Conservation (phyloP, 441 rosid genomes). For the Euphorbia corollata region DNA sequence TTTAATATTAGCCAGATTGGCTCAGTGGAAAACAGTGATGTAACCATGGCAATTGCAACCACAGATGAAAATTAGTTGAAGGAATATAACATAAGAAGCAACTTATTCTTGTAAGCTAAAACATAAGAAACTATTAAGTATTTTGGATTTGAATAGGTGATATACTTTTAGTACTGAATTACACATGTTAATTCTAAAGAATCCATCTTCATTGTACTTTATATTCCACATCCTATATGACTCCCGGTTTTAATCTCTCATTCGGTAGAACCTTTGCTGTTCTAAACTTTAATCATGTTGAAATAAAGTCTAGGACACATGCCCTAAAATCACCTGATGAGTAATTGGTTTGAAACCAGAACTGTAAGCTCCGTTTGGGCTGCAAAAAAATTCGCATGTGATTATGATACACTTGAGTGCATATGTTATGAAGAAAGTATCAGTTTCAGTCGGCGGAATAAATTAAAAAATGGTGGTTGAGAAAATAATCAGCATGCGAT, state of each 20-base stretch:
- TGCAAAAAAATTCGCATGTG: constrained; percentile 28
- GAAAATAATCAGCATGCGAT: not conserved
- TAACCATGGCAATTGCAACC: not conserved
- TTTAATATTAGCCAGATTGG: not conserved
- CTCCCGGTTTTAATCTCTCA: not conserved
- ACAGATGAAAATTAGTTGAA: not conserved
- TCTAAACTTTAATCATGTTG: not conserved
- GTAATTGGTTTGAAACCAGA: constrained; percentile 91
- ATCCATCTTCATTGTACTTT: not conserved
- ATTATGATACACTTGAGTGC: not conserved
- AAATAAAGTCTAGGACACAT: constrained; percentile 26
- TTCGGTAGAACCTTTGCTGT: not conserved
- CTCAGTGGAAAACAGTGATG: not conserved
- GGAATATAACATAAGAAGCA: not conserved
- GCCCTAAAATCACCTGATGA: constrained; percentile 89
- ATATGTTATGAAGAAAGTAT: not conserved
- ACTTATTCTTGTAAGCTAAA: not conserved
- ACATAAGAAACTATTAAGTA: not conserved
- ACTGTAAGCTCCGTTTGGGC: constrained; percentile 96
- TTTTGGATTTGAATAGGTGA: constrained; percentile 5
- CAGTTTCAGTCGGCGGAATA: constrained; percentile 7
- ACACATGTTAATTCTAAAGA: not conserved
- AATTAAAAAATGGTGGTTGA: not conserved
- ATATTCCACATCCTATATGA: not conserved
- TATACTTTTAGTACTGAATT: not conserved